A percentile compares a stretch with the other conserved stretches of the same genome.
These are phyloP conservation scores for Candida sp. DNA, from an alignment of 1,139 yeast species.

Conservation along the genomic window DNA sequence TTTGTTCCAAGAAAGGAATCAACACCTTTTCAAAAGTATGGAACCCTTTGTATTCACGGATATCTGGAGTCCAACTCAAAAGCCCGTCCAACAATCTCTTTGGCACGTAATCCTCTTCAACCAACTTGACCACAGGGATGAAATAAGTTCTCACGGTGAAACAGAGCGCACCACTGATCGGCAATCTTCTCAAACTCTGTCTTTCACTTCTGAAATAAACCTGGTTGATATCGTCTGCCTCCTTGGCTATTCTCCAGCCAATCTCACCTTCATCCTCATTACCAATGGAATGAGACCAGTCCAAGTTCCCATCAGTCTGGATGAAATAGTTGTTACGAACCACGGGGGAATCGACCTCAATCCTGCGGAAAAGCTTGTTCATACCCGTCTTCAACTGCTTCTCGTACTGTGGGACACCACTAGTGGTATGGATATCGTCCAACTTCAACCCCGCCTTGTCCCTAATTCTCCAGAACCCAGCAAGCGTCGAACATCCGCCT, in stretches of 20 bases:
- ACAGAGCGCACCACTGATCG: conserved; percentile 60
- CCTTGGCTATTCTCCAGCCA: conserved; percentile 64
- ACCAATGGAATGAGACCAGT: conserved; percentile 70
- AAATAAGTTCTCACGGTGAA: conserved; percentile 71
- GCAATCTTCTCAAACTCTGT: conserved; percentile 70
- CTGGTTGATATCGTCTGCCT: conserved; percentile 47
- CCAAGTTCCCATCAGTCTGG: conserved; percentile 65
- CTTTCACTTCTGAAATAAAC: conserved; percentile 68
- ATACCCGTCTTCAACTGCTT: conserved; percentile 62
- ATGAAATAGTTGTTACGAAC: conserved; percentile 69
- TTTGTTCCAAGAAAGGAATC: conserved; percentile 56
- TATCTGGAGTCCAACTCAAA: conserved; percentile 61
- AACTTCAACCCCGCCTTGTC: conserved; percentile 62
- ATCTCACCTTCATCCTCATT: conserved; percentile 53
- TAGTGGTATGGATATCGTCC: conserved; percentile 60
- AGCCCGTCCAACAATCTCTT: conserved; percentile 61
- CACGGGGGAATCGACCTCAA: conserved; percentile 59
- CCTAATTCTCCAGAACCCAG: conserved; percentile 67
- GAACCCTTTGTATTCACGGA: conserved; percentile 62
- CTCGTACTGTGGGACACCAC: conserved; percentile 68
- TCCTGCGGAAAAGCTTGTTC: conserved; percentile 65
- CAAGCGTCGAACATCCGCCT: conserved; percentile 64
- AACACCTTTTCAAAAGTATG: conserved; percentile 55
- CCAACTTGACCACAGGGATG: conserved; percentile 54
- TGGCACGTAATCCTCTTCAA: conserved; percentile 64